Evolutionary conservation across 2,329 filamentous ascomycete species (phyloP).

Genomic region (Colletotrichum costaricense): DNA sequence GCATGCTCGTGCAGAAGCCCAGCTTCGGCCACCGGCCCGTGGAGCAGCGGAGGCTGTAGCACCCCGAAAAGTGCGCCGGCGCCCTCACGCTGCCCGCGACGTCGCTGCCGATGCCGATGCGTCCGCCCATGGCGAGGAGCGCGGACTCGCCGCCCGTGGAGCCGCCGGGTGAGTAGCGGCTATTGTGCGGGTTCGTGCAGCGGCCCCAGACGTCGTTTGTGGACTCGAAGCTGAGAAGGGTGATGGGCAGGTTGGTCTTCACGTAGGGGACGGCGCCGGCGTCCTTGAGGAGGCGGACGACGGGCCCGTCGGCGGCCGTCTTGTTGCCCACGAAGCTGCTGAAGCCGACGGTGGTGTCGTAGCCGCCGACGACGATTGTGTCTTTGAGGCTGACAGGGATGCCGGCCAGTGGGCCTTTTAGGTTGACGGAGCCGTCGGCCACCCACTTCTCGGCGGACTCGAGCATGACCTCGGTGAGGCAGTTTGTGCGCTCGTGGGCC

Average conservation of each 20-base stretch:
- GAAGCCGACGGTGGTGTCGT: slow-evolving; percentile 86
- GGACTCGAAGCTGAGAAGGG: slow-evolving; percentile 87
- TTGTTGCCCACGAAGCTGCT: slow-evolving; percentile 78
- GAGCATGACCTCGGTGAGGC: slow-evolving; percentile 87
- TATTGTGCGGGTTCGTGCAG: slow-evolving; percentile 84
- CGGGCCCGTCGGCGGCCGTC: slow-evolving; percentile 73
- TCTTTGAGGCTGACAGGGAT: slow-evolving; percentile 90
- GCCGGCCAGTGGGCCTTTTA: slow-evolving; percentile 85
- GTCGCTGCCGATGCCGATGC: slow-evolving; percentile 91
- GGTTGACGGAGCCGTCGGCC: slow-evolving; percentile 67
- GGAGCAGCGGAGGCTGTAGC: slow-evolving; percentile 87
- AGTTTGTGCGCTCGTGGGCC: slow-evolving; percentile 89
- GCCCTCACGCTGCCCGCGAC: slow-evolving; percentile 89
- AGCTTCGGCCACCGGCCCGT: slow-evolving; percentile 91
- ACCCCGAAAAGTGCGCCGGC: slow-evolving; percentile 90
- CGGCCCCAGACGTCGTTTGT: slow-evolving; percentile 84
- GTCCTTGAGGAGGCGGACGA: slow-evolving; percentile 83
- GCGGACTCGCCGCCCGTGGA: slow-evolving; percentile 90
- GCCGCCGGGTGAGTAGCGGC: slow-evolving; percentile 87
- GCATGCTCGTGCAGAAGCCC: slow-evolving; percentile 88
- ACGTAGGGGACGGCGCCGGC: slow-evolving; percentile 91
- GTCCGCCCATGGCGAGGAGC: slow-evolving; percentile 82
- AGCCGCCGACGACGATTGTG: slow-evolving; percentile 82
- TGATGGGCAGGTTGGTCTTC: slow-evolving; percentile 91
- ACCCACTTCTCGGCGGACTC: slow-evolving; percentile 81